Base-by-base conservation (phyloP, 768 basidiomycete genomes). In the Tulasnella sp. region DNA sequence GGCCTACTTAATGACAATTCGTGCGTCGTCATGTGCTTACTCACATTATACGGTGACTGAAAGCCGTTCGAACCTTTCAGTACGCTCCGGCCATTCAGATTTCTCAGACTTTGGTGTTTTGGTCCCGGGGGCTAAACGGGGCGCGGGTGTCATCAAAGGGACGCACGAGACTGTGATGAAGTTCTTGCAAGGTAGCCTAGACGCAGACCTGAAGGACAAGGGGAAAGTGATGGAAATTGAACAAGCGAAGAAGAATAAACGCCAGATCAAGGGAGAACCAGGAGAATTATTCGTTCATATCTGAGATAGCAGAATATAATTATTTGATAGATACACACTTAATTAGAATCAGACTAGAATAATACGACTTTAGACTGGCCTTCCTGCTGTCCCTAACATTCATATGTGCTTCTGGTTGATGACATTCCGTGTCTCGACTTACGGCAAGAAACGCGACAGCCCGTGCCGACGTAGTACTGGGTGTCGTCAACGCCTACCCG, bases 1-100 rank as follows among this genome's bases (percentile, higher is more conserved):
- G 22, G 80, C 81, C 20, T 72, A 72, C 40, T 64, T 82, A 40
- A 77, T 82, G 81, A 82, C 81, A 22, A 82, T 82, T 11, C 60
- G 81, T 82, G 72, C 42, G 72, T 81, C 24, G 34, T 42, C 14
- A n/a, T 5, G 42, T 37, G 24, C 58, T 28, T 31, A 69, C 34
- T 81, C 81, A 20, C 54, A 22, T 73, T 48, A 69, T 28, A 0
- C 64, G 40, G 28, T 28, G 14, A 75, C 41, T 58, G 24, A 60
- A 75, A 20, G 37, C 64, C 72, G 48, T 77, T 31, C 74, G 28
- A 20, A 42, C 46, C 77, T 74, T 75, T 24, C 50, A 82, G 81
- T 82, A n/a, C 72, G 80, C 5, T 50, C 81, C 12, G 24, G n/a
- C 24, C 81, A 82, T n/a, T 24, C 77, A n/a, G 81, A 81, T 18